phyloP scores from a whole-genome alignment of 2,329 filamentous ascomycete species.

The Penicillium sp. region DNA sequence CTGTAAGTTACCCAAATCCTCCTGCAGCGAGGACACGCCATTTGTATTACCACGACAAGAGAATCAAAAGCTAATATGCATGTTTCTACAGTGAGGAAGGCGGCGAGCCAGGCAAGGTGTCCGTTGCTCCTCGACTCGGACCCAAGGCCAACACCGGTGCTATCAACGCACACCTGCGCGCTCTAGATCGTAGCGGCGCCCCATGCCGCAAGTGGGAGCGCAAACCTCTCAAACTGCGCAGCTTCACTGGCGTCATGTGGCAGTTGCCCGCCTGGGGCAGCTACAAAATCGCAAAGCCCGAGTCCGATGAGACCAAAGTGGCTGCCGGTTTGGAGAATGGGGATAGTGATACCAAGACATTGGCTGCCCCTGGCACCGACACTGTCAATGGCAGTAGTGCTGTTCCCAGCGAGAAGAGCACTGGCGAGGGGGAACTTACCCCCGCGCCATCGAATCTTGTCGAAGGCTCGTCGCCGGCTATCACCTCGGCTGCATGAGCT shows the following conservation, averaged over 20 bases:
- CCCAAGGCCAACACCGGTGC: constrained; percentile 96
- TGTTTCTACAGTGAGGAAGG: constrained; percentile 52
- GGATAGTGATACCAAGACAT: constrained; percentile 60
- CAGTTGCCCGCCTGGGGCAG: constrained; percentile 80
- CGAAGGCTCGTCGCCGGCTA: constrained; percentile 55
- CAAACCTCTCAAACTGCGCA: constrained; percentile 81
- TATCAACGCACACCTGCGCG: constrained; percentile 94
- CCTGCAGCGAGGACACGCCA: no score
- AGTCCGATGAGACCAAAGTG: constrained; percentile 54
- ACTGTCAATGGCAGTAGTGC: constrained; percentile 46
- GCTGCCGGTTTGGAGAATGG: constrained; percentile 58
- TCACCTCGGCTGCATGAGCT: constrained; percentile 41
- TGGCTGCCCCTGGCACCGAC: constrained; percentile 39
- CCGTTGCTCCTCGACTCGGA: constrained; percentile 73
- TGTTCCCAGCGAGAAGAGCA: constrained; percentile 62
- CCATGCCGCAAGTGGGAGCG: constrained; percentile 91
- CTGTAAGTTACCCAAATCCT: constrained; percentile 65
- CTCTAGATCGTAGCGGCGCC: constrained; percentile 87
- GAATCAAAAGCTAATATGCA: constrained; percentile 2
- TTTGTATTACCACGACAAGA: background rate
- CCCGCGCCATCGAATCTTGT: constrained; percentile 48
- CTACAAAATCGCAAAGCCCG: constrained; percentile 31
- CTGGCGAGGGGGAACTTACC: constrained; percentile 51
- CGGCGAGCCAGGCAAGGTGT: constrained; percentile 43
- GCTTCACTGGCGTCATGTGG: constrained; percentile 87